These are phyloP conservation scores for Linnemannia zychae DNA, from an alignment of 192 early-diverging fungal species.

Conservation along the genomic window DNA sequence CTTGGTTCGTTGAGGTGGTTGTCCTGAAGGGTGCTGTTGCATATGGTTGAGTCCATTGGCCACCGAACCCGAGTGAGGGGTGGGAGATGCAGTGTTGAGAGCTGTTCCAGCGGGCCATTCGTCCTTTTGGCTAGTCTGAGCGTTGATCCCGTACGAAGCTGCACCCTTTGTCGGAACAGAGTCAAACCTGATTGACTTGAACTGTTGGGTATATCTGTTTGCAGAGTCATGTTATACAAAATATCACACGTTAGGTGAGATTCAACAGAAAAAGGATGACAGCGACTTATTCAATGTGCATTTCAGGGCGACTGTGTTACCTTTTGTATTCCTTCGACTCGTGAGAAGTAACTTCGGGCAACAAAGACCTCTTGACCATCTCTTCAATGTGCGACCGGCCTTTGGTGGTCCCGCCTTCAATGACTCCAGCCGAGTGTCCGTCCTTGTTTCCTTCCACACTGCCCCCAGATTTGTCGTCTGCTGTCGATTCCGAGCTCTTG, in stretches of 20 bases:
- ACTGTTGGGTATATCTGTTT: slow-evolving; percentile 50
- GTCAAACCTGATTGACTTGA: slow-evolving; percentile 52
- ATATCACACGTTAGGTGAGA: neutral
- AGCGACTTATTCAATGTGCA: neutral
- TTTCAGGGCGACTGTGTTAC: neutral
- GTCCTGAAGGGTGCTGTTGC: slow-evolving; percentile 9
- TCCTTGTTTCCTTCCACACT: neutral
- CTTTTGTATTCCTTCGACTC: slow-evolving; percentile 46
- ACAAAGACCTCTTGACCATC: slow-evolving; percentile 25
- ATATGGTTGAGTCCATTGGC: slow-evolving; percentile 5
- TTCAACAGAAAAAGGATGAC: neutral
- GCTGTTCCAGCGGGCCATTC: slow-evolving; percentile 8
- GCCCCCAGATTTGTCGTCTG: neutral
- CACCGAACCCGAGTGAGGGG: slow-evolving; percentile 10
- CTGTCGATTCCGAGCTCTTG: neutral
- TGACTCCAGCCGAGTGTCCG: neutral
- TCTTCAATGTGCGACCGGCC: slow-evolving; percentile 38
- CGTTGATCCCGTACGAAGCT: slow-evolving; percentile 13
- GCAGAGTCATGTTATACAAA: neutral
- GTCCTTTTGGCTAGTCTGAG: slow-evolving; percentile 15
- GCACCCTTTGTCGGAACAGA: slow-evolving; percentile 41
- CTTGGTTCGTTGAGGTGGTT: neutral
- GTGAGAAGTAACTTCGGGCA: slow-evolving; percentile 21
- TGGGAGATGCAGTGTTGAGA: neutral
- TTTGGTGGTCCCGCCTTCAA: slow-evolving; percentile 15